These are phyloP conservation scores for Deuterostichococcus epilithicus DNA, from an alignment of 139 green algal species.

Conservation along the genomic window DNA sequence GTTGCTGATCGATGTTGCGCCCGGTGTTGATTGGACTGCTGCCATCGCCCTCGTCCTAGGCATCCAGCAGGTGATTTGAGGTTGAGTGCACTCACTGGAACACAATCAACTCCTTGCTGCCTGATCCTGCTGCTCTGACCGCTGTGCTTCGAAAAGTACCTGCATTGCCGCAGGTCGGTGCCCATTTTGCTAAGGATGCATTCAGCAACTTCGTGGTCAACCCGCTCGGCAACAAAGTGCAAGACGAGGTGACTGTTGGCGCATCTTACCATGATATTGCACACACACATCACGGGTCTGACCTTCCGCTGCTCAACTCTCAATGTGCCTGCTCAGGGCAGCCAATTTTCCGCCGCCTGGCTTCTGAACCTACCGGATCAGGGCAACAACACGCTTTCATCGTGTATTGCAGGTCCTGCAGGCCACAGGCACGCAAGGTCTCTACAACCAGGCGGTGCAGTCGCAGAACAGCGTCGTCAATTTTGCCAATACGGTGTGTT, in stretches of 20 bases:
- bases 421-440: background rate
- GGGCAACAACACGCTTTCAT: too few relatives aligned
- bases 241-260: background rate
- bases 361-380: background rate
- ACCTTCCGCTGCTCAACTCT: too few relatives aligned
- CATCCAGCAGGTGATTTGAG: conserved; percentile 20
- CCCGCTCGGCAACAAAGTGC: conserved; percentile 6
- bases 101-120: too few relatives aligned
- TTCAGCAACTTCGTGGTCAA: conserved; percentile 24
- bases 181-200: conserved; percentile 30
- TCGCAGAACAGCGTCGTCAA: background rate
- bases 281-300: too few relatives aligned
- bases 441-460: background rate
- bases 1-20: conserved; percentile 34
- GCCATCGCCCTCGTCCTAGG: conserved; percentile 25
- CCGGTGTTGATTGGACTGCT: conserved; percentile 31
- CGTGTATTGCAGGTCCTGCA: background rate
- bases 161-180: conserved; percentile 20
- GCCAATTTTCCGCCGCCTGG: too few relatives aligned
- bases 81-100: background rate
- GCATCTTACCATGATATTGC: too few relatives aligned
- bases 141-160: too few relatives aligned
- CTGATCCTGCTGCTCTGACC: too few relatives aligned
- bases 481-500: background rate
- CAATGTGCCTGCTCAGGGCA: too few relatives aligned